Conservation (phyloP, 2,329 filamentous ascomycete species). For the Stachybotrys elegans region DNA sequence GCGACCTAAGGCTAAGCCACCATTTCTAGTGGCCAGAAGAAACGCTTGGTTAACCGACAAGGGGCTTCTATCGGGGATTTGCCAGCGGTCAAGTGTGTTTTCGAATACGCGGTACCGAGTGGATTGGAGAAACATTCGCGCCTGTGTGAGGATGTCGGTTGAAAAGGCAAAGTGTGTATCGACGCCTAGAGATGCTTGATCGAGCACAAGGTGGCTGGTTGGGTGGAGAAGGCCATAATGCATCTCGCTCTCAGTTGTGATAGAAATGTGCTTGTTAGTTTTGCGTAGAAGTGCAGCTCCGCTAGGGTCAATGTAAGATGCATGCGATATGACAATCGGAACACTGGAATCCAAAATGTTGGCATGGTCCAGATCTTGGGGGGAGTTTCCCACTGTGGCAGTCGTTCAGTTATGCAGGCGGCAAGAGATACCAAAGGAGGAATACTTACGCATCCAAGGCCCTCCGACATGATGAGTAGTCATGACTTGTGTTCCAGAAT, state of each 20-base stretch:
- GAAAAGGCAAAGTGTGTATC: conserved; percentile 45
- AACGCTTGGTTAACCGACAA: conserved; percentile 48
- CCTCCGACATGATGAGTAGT: not conserved
- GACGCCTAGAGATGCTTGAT: conserved; percentile 43
- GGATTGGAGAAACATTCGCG: conserved; percentile 45
- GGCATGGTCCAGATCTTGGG: not conserved
- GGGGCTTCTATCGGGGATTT: conserved; percentile 34
- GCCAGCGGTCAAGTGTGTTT: conserved; percentile 16
- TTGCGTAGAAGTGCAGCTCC: not conserved
- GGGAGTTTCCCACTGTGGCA: not conserved
- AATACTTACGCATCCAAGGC: not conserved
- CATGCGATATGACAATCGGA: not conserved
- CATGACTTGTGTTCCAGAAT: not conserved
- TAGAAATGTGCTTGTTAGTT: not conserved
- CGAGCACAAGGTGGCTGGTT: conserved; percentile 24
- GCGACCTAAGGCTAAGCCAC: conserved; percentile 25
- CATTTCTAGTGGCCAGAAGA: conserved; percentile 42
- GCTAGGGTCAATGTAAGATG: not conserved
- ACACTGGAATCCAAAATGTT: not conserved
- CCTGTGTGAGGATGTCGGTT: conserved; percentile 40
- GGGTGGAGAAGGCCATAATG: not conserved
- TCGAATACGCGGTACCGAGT: conserved; percentile 29
- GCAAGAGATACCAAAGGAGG: not conserved
- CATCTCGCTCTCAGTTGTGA: conserved; percentile 1
- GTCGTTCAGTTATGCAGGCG: not conserved